Base-by-base conservation (phyloP, 1,284 basidiomycete species). In the Cystobasidiaceae sp. region DNA sequence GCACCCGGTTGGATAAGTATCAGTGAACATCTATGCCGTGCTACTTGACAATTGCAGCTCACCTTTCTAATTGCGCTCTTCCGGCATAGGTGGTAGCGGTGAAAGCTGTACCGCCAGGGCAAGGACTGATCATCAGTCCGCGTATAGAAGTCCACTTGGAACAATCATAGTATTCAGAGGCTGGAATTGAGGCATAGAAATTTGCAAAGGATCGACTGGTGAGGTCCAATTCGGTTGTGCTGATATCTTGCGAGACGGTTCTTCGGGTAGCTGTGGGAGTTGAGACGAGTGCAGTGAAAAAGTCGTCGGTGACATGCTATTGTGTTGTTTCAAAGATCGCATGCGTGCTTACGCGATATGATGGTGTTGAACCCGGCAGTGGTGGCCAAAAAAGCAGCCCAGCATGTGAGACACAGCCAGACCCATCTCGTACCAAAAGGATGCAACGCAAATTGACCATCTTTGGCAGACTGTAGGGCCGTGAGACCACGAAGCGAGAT, bases 21-120 rank as follows among this genome's bases (percentile, higher is more conserved):
- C n/a, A n/a, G n/a, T n/a, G n/a, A n/a, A n/a, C n/a, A n/a, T n/a
- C n/a, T n/a, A n/a, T n/a, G n/a, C n/a, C n/a, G 11, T 17, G 11
- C 11, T 54, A 34, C 48, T 32, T 15, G 4, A 37, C 9, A 11
- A 21, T 9, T 2, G n/a, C 13, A 28, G 19, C 52, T 17, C 21
- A 55, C 52, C 39, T 55, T 28, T 55, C 52, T 15, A 55, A 55
- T 28, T 55, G 52, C 17, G 52, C 32, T 23, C 52, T 43, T 37
- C 52, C 52, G 27, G 34, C 52, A 55, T 39, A 55, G 5, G 39
- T 41, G 25, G 34, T 55, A 55, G 33, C 39, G 7, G 52, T 55
- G 23, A 55, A 55, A 28, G 52, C 52, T 5, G 52, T 55, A 23
- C 52, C 52, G 15, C 33, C 52, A 41, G 52, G 52, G 25, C 52